Evolutionary conservation across 768 basidiomycete species (phyloP).

Genomic region (Lactarius trivialis): DNA sequence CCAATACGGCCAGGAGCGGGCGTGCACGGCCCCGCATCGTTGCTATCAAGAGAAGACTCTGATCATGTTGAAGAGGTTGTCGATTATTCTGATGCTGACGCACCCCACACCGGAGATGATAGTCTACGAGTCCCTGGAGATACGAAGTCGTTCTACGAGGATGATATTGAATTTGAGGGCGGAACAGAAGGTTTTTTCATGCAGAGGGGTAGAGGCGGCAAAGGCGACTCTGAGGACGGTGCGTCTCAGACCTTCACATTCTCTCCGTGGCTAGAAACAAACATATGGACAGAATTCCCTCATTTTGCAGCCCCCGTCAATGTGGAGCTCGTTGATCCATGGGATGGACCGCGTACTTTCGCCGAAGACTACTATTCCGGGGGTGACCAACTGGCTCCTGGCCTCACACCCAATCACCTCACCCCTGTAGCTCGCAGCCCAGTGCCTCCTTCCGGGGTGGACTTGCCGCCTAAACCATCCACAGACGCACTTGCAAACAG

Average conservation of each 20-base stretch:
- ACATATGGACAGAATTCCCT: neutral
- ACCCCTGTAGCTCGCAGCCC: conserved; percentile 15
- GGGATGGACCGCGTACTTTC: conserved; percentile 35
- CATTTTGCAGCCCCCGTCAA: neutral
- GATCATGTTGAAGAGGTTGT: conserved; percentile 29
- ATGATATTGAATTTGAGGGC: conserved; percentile 2
- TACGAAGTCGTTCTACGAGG: neutral
- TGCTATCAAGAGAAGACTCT: conserved; percentile 23
- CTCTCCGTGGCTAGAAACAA: neutral
- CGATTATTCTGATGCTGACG: conserved; percentile 24
- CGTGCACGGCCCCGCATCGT: neutral
- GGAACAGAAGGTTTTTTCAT: conserved; percentile 25
- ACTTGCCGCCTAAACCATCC: neutral
- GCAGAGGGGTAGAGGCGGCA: conserved; percentile 43
- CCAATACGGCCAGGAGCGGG: conserved; percentile 21
- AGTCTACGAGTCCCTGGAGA: neutral
- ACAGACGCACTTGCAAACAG: neutral
- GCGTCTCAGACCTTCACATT: neutral
- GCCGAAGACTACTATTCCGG: conserved; percentile 42
- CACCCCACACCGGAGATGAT: conserved; percentile 15
- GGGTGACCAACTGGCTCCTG: conserved; percentile 30
- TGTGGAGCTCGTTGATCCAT: conserved; percentile 35
- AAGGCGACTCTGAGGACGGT: conserved; percentile 33
- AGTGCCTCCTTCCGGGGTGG: neutral
- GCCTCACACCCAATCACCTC: conserved; percentile 21